Evolutionary conservation across 148 eudicot species (phyloP), one percentile per base, ranked within the genome.

Genomic region (Selenicereus undatus): DNA sequence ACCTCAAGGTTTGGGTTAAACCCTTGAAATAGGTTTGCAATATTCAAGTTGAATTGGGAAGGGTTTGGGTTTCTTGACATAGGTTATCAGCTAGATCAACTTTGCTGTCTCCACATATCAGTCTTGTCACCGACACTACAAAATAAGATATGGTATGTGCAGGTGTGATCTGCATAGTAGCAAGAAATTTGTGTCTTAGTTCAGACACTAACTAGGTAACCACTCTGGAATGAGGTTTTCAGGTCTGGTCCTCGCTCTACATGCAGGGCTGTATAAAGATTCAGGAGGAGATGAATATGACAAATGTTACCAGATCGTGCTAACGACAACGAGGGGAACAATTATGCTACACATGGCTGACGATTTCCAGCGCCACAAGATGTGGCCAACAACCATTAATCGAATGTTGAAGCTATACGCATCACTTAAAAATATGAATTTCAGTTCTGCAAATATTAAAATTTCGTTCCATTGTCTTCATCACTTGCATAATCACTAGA

Each of bases 261-360:
- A 95, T 73, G 90, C 85, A 0, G 97, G 93, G 83, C 80, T 92
- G 71, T 95, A 91, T 72, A 42, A 80, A 74, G 86, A 32, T 32
- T 78, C 91, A 48, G 85, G 85, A 82, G 88, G 83, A 0, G 91
- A 84, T 10, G 92, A 91, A 62, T 78, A 42, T 11, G 87, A 89
- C n/a, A 91, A 91, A 39, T 90, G 99, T 77, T 93, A 92, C 78
- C 92, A 89, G 69, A 84, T 95, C 13, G 92, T 90, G 36, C 60
- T 95, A 81, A 91, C 88, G 3, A 93, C 99, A 0, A 85, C 90
- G 69, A 84, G 83, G 45, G 99, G 97, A 52, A 83, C 87, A 51
- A 86, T 91, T 42, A 95, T 90, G 87, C 83, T 95, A 35, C 97
- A 95, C 77, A 93, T 95, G 97, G 87, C 82, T 78, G 88, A 91